These are phyloP conservation scores for Coffea canephora DNA, from an alignment of 257 asterid genomes.

Conservation along the genomic window DNA sequence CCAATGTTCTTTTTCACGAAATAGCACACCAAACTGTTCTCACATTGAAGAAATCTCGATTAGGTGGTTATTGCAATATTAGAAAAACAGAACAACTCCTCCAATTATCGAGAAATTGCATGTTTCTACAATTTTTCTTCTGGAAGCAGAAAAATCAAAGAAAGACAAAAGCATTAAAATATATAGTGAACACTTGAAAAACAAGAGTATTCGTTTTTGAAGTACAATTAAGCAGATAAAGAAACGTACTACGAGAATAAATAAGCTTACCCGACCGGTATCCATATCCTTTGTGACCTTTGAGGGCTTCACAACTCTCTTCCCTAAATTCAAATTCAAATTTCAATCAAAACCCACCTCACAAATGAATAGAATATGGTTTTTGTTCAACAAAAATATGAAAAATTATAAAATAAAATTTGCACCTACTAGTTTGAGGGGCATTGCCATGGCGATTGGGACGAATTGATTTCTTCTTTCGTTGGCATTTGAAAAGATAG, in stretches of 20 bases:
- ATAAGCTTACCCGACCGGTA: conserved; percentile 50
- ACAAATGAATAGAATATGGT: too few species aligned
- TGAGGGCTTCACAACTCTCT: conserved; percentile 66
- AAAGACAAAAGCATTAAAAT: not conserved
- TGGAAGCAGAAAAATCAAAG: too few species aligned
- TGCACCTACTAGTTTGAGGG: conserved; percentile 58
- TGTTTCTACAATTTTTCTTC: too few species aligned
- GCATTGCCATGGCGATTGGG: conserved; percentile 84
- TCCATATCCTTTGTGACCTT: conserved; percentile 73
- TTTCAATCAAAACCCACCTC: not conserved
- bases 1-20: too few species aligned
- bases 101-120: not conserved
- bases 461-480: conserved; percentile 69
- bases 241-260: not conserved
- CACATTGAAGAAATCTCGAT: not conserved
- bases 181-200: not conserved
- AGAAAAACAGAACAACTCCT: too few species aligned
- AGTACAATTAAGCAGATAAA: not conserved
- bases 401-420: not conserved
- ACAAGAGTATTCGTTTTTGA: not conserved
- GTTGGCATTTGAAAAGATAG: conserved; percentile 62
- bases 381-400: not conserved
- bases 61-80: not conserved
- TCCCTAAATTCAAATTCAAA: conserved; percentile 43
- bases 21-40: not conserved